Evolutionary conservation across 2,329 filamentous ascomycete species (phyloP).

Genomic region (Dryadomyces quercus-mongolicae): DNA sequence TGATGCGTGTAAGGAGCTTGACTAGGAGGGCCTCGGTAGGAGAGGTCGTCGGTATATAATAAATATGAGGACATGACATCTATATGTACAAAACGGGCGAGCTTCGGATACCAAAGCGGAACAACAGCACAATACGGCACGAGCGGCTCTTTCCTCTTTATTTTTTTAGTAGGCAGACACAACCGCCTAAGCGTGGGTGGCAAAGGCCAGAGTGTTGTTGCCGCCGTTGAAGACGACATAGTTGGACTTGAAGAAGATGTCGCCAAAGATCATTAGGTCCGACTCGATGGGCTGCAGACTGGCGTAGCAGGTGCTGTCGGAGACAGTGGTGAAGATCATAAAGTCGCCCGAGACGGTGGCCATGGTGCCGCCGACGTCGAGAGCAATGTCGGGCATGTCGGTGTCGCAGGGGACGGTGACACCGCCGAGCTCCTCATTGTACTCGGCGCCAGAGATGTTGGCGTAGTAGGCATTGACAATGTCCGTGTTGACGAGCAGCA

Average conservation of each 20-base stretch:
- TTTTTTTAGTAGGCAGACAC: not conserved
- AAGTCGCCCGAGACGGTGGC: conserved; percentile 41
- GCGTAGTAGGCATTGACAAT: conserved; percentile 38
- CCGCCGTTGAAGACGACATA: conserved; percentile 46
- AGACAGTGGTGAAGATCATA: conserved; percentile 39
- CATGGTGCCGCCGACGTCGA: conserved; percentile 45
- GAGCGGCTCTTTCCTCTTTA: not conserved
- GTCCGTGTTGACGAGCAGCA: conserved; percentile 44
- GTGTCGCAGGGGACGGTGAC: conserved; percentile 34
- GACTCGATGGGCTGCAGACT: conserved; percentile 49
- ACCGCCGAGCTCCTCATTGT: conserved; percentile 27
- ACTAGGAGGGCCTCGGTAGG: too few relatives aligned
- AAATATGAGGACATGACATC: not conserved
- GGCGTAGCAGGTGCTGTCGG: conserved; percentile 49
- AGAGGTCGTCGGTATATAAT: not conserved
- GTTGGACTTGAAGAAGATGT: conserved; percentile 50
- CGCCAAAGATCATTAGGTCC: conserved; percentile 48
- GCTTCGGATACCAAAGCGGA: too few relatives aligned
- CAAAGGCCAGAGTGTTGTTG: conserved; percentile 41
- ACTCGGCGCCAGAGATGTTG: conserved; percentile 28
- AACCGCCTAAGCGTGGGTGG: conserved; percentile 25
- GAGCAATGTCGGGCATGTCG: conserved; percentile 33
- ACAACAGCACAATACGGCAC: too few relatives aligned
- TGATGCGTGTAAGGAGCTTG: too few relatives aligned
- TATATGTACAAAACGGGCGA: not conserved